Base-by-base conservation (phyloP, 208 protist genomes). In the Phytomonas sp. region DNA sequence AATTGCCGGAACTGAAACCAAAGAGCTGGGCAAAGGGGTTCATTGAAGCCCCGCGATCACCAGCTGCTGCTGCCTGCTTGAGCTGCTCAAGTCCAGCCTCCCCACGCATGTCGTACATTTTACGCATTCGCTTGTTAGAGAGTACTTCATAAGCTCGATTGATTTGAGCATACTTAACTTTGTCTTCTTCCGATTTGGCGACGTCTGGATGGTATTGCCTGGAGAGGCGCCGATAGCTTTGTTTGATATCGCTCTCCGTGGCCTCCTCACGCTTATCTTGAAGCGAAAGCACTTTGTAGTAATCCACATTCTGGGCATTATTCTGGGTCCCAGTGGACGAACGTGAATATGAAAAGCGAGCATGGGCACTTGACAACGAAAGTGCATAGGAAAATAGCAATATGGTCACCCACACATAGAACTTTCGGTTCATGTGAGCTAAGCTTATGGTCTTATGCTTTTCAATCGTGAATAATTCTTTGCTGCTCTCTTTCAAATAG, bases 101-200 rank as follows among this genome's bases (percentile, higher is more conserved):
- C 20, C 95, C 95, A 23, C 84, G 86, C 79, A 94, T 89, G 73
- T 98, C 95, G 73, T 96, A 98, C 76, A 97, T 95, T 71, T 93
- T 92, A 0, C 93, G 83, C 72, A 95, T 94, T 53, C 83, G 81
- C 72, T 85, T 87, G 74, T 97, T 88, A 0, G 80, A 86, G 4
- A 98, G 83, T 51, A 97, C 91, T 78, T 97, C 90, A 78, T 98
- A 95, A 23, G 95, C 93, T 56, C 87, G 83, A 36, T 87, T 87
- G 28, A 98, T 88, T 29, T 84, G 70, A 29, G 64, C 70, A 80
- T 90, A 97, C 78, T 79, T 82, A 17, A 78, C 72, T 60, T 79
- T 84, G 29, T 86, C 80, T 46, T 83, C 84, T 20, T 80, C 81
- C 7, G 46, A 79, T 61, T 65, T 79, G 13, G 81, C 70, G n/a